Base-by-base conservation (phyloP, 1,284 basidiomycete genomes). In the Trametes pubescens region DNA sequence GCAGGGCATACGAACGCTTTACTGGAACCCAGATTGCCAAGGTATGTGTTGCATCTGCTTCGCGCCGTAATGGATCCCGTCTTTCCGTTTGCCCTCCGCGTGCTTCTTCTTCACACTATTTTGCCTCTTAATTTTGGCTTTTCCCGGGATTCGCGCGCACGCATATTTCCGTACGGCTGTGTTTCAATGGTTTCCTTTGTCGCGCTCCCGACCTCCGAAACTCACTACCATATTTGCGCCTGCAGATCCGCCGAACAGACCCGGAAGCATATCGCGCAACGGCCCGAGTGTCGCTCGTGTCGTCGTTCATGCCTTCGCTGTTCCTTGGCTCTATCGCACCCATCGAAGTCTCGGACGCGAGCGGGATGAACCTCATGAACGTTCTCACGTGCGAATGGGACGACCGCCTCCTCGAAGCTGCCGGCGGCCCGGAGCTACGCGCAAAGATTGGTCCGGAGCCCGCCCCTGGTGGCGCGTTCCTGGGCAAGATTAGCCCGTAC, bases 351-450 rank as follows among this genome's bases (percentile, higher is more conserved):
- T 88, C 91, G 35, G 95, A 96, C 75, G 94, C 94, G 2, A 95
- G 93, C 72, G 95, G 95, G 0, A 96, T 95, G 94, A 96, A 96
- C 75, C 79, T 96, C 49, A 91, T 92, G 88, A 80, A 92, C 67
- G 84, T 90, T 34, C 74, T 87, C 44, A 83, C 86, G 14, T 86
- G 87, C 77, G 87, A 86, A 74, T 94, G 90, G 92, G 83, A 89
- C 67, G 81, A 87, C 65, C 69, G 78, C 51, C 76, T 92, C 51
- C 80, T 92, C 29, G 80, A 87, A 18, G 81, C 83, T 1, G 89
- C 86, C 67, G 89, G 88, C 37, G 90, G 89, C 0, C 77, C 84
- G 9, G 86, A 87, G 61, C 79, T 96, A 37, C 85, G 86, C 26
- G 68, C 77, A 4, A 96, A 96, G 79, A 78, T 97, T 13, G 93